Conservation (phyloP, 768 basidiomycete species). For the Cystofilobasidium ferigula region DNA sequence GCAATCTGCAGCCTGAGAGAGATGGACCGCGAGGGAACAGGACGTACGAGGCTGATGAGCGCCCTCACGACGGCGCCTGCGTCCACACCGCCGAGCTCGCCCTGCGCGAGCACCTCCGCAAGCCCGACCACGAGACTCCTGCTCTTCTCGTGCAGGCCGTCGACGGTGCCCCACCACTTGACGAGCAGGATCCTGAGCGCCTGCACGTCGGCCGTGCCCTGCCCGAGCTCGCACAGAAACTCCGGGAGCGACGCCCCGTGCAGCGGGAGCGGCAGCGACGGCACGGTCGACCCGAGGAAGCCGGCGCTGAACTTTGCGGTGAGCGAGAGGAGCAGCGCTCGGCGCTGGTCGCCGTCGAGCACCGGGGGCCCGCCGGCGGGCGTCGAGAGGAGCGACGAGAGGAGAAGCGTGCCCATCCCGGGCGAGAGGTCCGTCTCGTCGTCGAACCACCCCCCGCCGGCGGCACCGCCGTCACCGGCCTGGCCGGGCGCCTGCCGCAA, state of each 20-base stretch:
- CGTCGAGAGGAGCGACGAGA: constrained; percentile 30
- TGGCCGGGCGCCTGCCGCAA: no score
- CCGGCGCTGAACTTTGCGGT: constrained; percentile 20
- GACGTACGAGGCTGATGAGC: constrained; percentile 60
- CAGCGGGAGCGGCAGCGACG: constrained; percentile 31
- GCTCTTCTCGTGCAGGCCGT: constrained; percentile 25
- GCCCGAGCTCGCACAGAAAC: constrained; percentile 38
- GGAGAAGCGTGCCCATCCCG: constrained; percentile 27
- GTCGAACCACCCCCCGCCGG: constrained; percentile 23
- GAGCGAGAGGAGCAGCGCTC: constrained; percentile 14
- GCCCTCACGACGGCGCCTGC: constrained; percentile 62
- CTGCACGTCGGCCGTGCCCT: constrained; percentile 35
- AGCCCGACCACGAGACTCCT: not conserved
- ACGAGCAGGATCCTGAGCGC: constrained; percentile 35
- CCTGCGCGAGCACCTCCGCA: constrained; percentile 52
- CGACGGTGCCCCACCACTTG: constrained; percentile 35
- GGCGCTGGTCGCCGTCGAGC: constrained; percentile 16
- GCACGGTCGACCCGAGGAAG: constrained; percentile 32
- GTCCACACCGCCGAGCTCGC: constrained; percentile 59
- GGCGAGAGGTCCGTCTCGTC: constrained; percentile 23
- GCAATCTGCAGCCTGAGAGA: constrained; percentile 15
- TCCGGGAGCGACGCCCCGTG: constrained; percentile 35
- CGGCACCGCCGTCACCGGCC: no score
- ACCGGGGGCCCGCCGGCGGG: constrained; percentile 25
- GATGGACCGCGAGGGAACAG: not conserved